Percentiles rank a stretch among this genome's conserved stretches.
phyloP scores from a whole-genome alignment of 2,329 filamentous ascomycete genomes.

The Xylaria sp. region DNA sequence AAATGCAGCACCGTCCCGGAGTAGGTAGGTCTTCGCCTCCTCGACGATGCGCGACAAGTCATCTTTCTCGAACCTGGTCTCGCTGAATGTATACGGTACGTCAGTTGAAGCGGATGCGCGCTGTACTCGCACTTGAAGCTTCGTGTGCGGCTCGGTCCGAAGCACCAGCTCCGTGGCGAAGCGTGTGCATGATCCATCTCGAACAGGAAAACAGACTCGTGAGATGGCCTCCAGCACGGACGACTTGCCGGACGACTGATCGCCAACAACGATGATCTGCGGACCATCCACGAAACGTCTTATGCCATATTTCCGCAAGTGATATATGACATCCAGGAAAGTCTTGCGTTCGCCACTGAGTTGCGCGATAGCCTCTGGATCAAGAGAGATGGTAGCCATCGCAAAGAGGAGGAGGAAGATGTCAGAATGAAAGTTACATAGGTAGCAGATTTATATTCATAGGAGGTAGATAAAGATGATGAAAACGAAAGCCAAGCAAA shows the following conservation, averaged over 20 bases:
- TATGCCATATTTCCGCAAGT: slow-evolving; percentile 45
- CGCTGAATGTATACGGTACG: slow-evolving; percentile 27
- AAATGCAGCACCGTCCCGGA: slow-evolving; percentile 32
- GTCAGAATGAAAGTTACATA: background rate
- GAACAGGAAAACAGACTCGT: slow-evolving; percentile 52
- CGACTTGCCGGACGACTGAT: slow-evolving; percentile 58
- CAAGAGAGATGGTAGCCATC: slow-evolving; percentile 23
- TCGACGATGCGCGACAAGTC: slow-evolving; percentile 46
- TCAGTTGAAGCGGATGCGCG: slow-evolving; percentile 3
- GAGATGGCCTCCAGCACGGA: slow-evolving; percentile 61
- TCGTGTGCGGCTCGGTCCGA: slow-evolving; percentile 34
- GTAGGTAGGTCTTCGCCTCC: slow-evolving; percentile 46
- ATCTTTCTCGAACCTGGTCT: slow-evolving; percentile 34
- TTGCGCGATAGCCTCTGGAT: slow-evolving; percentile 34
- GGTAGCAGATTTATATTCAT: background rate
- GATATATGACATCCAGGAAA: slow-evolving; percentile 49
- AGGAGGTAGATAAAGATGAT: too few relatives aligned
- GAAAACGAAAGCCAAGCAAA: background rate
- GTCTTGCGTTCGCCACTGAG: slow-evolving; percentile 43
- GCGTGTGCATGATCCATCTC: slow-evolving; percentile 52
- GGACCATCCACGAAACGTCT: slow-evolving; percentile 44
- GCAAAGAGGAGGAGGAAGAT: background rate
- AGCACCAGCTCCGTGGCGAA: slow-evolving; percentile 58
- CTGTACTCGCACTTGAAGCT: slow-evolving; percentile 40
- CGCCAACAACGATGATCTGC: slow-evolving; percentile 54